Base-by-base conservation (phyloP, 2,329 filamentous ascomycete species). In the Aspergillus arachidicola region DNA sequence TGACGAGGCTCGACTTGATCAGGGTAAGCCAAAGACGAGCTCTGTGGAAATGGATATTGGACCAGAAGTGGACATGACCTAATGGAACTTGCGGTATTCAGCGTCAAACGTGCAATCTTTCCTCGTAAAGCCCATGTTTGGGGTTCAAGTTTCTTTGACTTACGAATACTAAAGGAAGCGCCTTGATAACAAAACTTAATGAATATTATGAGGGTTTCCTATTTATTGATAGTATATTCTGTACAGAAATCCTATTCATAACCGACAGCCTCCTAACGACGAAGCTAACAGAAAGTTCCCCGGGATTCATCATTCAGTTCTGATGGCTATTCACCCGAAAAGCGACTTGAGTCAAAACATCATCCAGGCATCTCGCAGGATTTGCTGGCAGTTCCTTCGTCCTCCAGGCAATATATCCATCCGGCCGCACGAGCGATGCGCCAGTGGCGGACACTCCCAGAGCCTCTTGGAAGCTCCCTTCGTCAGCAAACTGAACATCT, bases 391-490 rank as follows among this genome's bases (percentile, higher is more conserved):
- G 5, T 4, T 26, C 30, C 12, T 21, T 28, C 21, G 51, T 55
- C n/a, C 67, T 66, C 75, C 76, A 79, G 1, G 72, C 72, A 51
- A 79, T 69, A 66, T 75, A 74, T 0, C 73, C 75, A 68, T 79
- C 77, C 0, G 77, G 77, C 16, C 77, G 66, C 34, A 78, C 63
- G 10, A 79, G 67, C 21, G 72, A 63, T 4, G 73, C 74, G 2
- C 77, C 76, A 23, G 32, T 64, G 4, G 60, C 38, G 4, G 72
- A 72, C 30, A 78, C 70, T 1, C 74, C 71, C 19, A 75, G 69
- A 4, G 65, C 62, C 21, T 62, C 36, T 3, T 69, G 41, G 65
- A 75, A 70, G 2, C 61, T 64, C 19, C n/a, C 30, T 32, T 30
- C 48, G 3, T 11, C 45, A 2, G 32, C 16, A 26, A 23, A 41